A percentile compares a stretch with the other conserved stretches of the same genome.
Conservation (phyloP, 495 filamentous ascomycete species). For the Tuber aestivum region DNA sequence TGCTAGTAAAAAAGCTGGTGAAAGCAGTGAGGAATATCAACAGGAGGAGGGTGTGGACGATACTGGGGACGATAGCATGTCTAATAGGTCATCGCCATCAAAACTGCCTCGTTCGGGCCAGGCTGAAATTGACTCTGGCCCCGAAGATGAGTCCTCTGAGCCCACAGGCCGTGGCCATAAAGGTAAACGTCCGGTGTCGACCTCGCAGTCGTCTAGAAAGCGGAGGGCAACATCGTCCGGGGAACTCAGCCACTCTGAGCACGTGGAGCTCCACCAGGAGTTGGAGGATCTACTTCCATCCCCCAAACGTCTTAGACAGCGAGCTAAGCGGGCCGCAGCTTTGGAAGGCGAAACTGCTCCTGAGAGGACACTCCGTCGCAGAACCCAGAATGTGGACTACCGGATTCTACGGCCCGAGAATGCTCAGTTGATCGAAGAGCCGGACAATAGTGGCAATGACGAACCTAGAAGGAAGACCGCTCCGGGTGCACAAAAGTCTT, state of each 20-base stretch:
- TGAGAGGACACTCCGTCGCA: conserved; percentile 50
- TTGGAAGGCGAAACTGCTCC: conserved; percentile 46
- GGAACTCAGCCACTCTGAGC: conserved; percentile 66
- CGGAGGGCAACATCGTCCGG: conserved; percentile 47
- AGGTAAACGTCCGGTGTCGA: conserved; percentile 27
- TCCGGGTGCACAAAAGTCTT: conserved; percentile 58
- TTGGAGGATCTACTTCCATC: conserved; percentile 60
- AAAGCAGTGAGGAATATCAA: conserved; percentile 2
- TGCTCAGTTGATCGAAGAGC: conserved; percentile 62
- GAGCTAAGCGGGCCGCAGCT: conserved; percentile 53
- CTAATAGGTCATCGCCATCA: conserved; percentile 15
- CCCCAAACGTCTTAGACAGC: conserved; percentile 50
- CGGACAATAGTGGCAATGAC: conserved; percentile 54
- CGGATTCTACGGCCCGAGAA: conserved; percentile 69
- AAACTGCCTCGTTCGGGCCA: conserved; percentile 30
- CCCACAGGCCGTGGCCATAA: conserved; percentile 25
- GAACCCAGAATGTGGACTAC: conserved; percentile 60
- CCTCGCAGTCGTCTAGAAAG: conserved; percentile 33
- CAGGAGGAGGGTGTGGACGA: conserved; percentile 2
- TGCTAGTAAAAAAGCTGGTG: not conserved
- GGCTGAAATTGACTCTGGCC: not conserved
- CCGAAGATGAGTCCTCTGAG: conserved; percentile 35
- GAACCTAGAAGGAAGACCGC: conserved; percentile 55
- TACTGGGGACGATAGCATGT: conserved; percentile 7
- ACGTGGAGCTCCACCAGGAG: conserved; percentile 74